These are phyloP conservation scores for Macadamia integrifolia DNA, from an alignment of 164 flowering plant species.

Conservation along the genomic window DNA sequence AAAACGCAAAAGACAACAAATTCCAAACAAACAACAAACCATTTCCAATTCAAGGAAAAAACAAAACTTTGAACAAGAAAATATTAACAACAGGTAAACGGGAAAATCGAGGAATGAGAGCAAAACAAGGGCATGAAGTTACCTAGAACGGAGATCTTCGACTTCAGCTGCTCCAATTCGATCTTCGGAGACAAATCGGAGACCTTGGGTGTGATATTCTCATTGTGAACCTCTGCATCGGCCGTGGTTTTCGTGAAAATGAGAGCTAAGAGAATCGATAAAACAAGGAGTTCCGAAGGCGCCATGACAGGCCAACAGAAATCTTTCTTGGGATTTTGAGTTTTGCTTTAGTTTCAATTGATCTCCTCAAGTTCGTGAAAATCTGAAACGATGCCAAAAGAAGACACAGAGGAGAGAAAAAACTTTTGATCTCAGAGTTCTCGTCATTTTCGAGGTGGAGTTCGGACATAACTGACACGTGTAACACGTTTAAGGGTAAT, in stretches of 20 bases:
- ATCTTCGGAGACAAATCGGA: slow-evolving; percentile 21
- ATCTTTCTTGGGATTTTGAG: no score
- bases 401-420: no score
- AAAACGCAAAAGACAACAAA: no score
- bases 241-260: slow-evolving; percentile 13
- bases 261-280: slow-evolving; percentile 16
- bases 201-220: slow-evolving; percentile 4
- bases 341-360: no score
- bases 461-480: no score
- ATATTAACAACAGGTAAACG: neutral
- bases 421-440: no score
- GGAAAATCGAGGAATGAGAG: neutral
- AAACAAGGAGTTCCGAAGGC: slow-evolving; percentile 10
- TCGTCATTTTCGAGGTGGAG: no score
- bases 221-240: slow-evolving; percentile 15
- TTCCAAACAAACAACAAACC: neutral
- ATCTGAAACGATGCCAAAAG: no score
- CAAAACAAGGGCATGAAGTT: neutral
- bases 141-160: slow-evolving; percentile 40
- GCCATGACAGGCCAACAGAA: slow-evolving; percentile 19
- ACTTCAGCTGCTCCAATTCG: slow-evolving; percentile 36
- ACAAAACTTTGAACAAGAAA: neutral
- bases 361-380: no score
- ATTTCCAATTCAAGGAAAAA: neutral
- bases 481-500: no score